These are phyloP conservation scores for Fusarium sp. DNA, from an alignment of 2,329 filamentous ascomycete species.

Conservation along the genomic window DNA sequence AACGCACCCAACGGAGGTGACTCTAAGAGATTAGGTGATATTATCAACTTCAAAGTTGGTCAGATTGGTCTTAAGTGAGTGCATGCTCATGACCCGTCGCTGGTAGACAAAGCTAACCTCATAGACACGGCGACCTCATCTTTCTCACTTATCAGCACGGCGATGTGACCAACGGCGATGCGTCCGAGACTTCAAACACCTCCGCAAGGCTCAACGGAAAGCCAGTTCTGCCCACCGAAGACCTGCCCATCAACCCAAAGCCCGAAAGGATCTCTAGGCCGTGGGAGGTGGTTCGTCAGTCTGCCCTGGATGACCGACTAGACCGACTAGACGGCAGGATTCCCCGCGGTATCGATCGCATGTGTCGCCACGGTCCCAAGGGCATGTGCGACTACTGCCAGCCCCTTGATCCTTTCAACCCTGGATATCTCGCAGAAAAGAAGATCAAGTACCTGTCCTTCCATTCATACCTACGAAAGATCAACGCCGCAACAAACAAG, in stretches of 20 bases:
- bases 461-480: constrained; percentile 92
- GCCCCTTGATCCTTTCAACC: constrained; percentile 92
- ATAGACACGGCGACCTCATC: constrained; percentile 85
- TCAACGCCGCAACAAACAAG: constrained; percentile 96
- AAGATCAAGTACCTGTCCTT: constrained; percentile 99
- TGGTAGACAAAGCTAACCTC: constrained; percentile 9
- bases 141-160: constrained; percentile 82
- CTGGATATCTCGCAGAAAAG: constrained; percentile 89
- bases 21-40: constrained; percentile 67
- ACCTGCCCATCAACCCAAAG: constrained; percentile 75
- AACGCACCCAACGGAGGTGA: constrained; percentile 69
- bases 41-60: constrained; percentile 65
- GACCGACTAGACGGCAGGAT: constrained; percentile 95
- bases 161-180: constrained; percentile 51
- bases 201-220: constrained; percentile 82
- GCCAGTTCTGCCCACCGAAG: constrained; percentile 75
- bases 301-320: constrained; percentile 83
- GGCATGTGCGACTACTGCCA: constrained; percentile 99
- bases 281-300: constrained; percentile 93
- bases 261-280: constrained; percentile 61
- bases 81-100: not conserved
- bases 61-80: constrained; percentile 70
- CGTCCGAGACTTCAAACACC: constrained; percentile 52
- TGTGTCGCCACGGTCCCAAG: constrained; percentile 96
- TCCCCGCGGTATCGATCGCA: constrained; percentile 78